Base-by-base conservation (phyloP, 2,329 filamentous ascomycete species). In the Onygena corvina region DNA sequence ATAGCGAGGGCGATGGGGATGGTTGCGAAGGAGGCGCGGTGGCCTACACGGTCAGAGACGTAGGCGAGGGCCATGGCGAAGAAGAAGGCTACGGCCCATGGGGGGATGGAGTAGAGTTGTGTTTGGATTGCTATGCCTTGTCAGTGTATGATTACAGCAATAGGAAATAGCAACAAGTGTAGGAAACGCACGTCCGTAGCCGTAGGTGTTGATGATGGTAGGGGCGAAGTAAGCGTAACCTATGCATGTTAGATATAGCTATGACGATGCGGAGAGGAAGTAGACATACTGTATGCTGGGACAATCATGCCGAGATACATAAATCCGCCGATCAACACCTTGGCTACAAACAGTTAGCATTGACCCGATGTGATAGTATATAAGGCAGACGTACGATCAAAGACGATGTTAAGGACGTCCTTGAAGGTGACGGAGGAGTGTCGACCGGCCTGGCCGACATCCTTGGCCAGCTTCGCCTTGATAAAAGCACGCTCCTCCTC, bases 281-380 rank as follows among this genome's bases (percentile, higher is more conserved):
- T 1, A 23, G n/a, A 54, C 58, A 44, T 53, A 58, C 81, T 75
- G 61, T 87, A 88, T 3, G 82, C 83, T 0, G 84, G 83, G 1
- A 89, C 83, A 56, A 88, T 80, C 52, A 88, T 72, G 8, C 84
- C 84, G 58, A 89, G 81, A 66, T 89, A 90, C 83, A 88, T 88
- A 63, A 88, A 73, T 0, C 82, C 83, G 38, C 82, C 84, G 11
- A 87, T 64, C 58, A 85, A 76, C 57, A 88, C 74, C 64, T 85
- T 86, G 58, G 67, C 67, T 69, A 47, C 3, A 49, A 16, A 4
- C 20, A 30, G 52, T 61, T 27, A 60, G 59, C 36, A 36, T 38
- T 14, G 14, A 11, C 7, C 5, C 11, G 9, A 11, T 1, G 20
- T 5, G 8, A 35, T 8, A 38, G 35, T 14, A 16, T 14, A 5